phyloP scores from a whole-genome alignment of 2,329 filamentous ascomycete genomes.

The Aspergillus floridensis region DNA sequence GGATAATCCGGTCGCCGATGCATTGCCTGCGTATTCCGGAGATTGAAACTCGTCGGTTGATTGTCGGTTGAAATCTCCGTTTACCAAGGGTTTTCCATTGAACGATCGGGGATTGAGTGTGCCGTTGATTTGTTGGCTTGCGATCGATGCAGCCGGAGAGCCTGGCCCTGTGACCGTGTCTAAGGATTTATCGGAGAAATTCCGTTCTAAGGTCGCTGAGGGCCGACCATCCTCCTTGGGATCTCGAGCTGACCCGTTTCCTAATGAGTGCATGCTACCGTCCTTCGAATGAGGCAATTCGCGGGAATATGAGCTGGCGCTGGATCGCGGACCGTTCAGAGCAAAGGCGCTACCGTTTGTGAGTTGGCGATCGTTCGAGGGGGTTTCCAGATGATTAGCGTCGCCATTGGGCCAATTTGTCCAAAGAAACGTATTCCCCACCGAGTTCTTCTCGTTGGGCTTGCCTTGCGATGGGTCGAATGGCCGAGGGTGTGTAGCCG shows the following conservation, averaged over 20 bases:
- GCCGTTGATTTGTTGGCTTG: conserved; percentile 30
- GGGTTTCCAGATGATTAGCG: conserved; percentile 37
- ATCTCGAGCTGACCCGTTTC: conserved; percentile 35
- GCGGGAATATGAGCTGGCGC: conserved; percentile 43
- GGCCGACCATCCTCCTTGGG: conserved; percentile 30
- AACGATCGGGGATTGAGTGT: conserved; percentile 22
- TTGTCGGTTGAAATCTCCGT: conserved; percentile 31
- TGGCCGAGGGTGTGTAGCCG: conserved; percentile 36
- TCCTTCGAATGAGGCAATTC: conserved; percentile 42
- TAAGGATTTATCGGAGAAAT: conserved; percentile 26
- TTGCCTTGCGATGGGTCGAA: conserved; percentile 43
- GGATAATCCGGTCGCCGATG: conserved; percentile 32
- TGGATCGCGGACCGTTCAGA: conserved; percentile 56
- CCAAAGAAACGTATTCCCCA: conserved; percentile 48
- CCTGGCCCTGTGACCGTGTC: conserved; percentile 29
- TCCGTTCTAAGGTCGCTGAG: conserved; percentile 28
- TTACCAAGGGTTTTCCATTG: conserved; percentile 31
- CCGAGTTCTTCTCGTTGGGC: conserved; percentile 44
- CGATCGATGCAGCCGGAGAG: conserved; percentile 24
- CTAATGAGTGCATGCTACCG: conserved; percentile 51
- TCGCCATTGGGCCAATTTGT: conserved; percentile 47
- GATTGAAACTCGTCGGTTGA: conserved; percentile 32
- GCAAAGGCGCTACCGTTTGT: conserved; percentile 59
- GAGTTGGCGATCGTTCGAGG: conserved; percentile 39
- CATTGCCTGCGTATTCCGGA: conserved; percentile 29